These are phyloP conservation scores for Globisporangium viniferum DNA, from an alignment of 352 stramenopile genomes.

Conservation along the genomic window DNA sequence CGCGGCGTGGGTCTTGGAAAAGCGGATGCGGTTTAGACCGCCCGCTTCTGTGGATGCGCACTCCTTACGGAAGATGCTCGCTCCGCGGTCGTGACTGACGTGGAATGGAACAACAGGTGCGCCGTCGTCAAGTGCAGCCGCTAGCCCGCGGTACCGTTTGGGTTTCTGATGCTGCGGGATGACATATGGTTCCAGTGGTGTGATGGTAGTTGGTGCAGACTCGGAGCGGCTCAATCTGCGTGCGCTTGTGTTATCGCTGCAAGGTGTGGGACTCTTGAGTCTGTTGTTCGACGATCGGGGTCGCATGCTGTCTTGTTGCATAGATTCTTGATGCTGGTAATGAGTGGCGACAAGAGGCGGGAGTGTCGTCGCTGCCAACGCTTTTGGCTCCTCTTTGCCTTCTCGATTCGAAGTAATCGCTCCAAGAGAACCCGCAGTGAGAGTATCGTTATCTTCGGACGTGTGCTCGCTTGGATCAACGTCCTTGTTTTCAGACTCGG, in stretches of 20 bases:
- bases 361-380: not conserved
- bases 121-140: conserved; percentile 28
- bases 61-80: conserved; percentile 52
- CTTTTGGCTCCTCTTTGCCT: not conserved
- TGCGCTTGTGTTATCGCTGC: not conserved
- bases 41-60: conserved; percentile 30
- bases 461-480: not conserved
- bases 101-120: conserved; percentile 23
- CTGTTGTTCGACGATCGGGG: not conserved
- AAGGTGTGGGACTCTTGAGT: not conserved
- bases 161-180: conserved; percentile 18
- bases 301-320: not conserved
- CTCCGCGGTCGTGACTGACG: conserved; percentile 34
- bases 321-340: not conserved
- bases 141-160: conserved; percentile 45
- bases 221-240: conserved; percentile 33
- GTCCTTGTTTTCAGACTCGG: not conserved
- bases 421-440: not conserved
- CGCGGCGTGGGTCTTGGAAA: conserved; percentile 34
- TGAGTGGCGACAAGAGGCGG: not conserved
- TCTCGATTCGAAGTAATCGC: not conserved
- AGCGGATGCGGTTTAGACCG: conserved; percentile 36
- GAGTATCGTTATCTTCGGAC: not conserved
- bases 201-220: conserved; percentile 38
- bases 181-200: conserved; percentile 7